Percentiles rank a stretch among this genome's conserved stretches.
Conservation (phyloP, 495 filamentous ascomycete species). For the Xylaria palmicola region DNA sequence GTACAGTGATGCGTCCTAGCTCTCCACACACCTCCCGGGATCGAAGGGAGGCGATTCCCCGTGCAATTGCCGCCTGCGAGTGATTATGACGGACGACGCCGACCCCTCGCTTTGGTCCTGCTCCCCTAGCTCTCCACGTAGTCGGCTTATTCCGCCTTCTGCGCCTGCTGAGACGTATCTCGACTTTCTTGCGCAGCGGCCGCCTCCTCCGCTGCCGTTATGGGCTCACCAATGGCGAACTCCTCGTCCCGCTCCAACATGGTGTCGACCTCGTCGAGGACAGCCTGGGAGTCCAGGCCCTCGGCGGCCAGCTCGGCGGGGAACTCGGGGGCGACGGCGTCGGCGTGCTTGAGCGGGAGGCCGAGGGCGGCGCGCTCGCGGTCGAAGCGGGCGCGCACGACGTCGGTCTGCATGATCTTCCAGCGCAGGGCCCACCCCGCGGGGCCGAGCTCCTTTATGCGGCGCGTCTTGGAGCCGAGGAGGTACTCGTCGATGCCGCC, state of each 20-base stretch:
- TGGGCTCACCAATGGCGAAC: slow-evolving; percentile 36
- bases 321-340: background rate
- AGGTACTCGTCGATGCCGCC: slow-evolving; percentile 92
- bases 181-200: slow-evolving; percentile 17
- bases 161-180: background rate
- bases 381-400: slow-evolving; percentile 58
- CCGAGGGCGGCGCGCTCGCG: slow-evolving; percentile 49
- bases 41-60: background rate
- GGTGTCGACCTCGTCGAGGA: slow-evolving; percentile 39
- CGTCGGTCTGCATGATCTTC: slow-evolving; percentile 73
- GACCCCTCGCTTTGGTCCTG: background rate
- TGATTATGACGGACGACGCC: background rate
- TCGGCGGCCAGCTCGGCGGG: slow-evolving; percentile 44
- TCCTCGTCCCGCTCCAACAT: slow-evolving; percentile 39
- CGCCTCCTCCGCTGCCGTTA: slow-evolving; percentile 21
- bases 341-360: slow-evolving; percentile 26
- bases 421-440: slow-evolving; percentile 86
- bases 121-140: background rate
- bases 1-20: slow-evolving; percentile 13
- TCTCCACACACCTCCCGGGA: no score
- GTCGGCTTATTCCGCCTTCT: slow-evolving; percentile 1
- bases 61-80: background rate
- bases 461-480: slow-evolving; percentile 64
- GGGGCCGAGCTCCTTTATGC: slow-evolving; percentile 81
- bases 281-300: slow-evolving; percentile 20